Evolutionary conservation across 2,329 filamentous ascomycete genomes (phyloP).

Genomic region (Cladobotryum mycophilum): DNA sequence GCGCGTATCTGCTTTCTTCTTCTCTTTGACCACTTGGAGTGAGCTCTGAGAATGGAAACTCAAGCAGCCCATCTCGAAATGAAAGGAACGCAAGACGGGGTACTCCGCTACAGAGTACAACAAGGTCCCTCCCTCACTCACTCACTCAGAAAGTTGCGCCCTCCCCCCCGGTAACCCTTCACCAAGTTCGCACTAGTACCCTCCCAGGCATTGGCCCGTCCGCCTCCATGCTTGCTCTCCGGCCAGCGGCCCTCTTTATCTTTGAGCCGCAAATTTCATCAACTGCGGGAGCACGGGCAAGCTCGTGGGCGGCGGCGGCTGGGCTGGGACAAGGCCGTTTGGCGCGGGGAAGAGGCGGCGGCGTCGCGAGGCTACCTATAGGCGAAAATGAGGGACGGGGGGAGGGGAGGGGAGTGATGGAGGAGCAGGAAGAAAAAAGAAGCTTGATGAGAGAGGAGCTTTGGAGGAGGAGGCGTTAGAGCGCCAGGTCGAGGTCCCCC

Average conservation of each 20-base stretch:
- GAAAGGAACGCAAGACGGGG: not conserved
- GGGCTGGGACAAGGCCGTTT: not conserved
- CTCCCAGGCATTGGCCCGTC: not conserved
- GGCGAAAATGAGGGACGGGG: conserved; percentile 5
- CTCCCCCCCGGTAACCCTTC: not conserved
- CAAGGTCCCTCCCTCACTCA: not conserved
- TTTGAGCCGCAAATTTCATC: not conserved
- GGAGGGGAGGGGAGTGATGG: not conserved
- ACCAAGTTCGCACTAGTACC: not conserved
- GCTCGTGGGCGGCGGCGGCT: not conserved
- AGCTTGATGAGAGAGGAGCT: not conserved
- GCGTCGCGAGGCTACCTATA: conserved; percentile 7
- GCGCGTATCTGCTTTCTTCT: not conserved
- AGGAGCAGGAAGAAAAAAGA: not conserved
- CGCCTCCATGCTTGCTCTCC: not conserved
- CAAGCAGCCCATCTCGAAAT: not conserved
- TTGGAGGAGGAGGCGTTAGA: too few relatives aligned
- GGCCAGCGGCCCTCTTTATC: not conserved
- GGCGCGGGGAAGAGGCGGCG: conserved; percentile 9
- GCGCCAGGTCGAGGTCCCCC: too few relatives aligned
- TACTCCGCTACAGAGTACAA: not conserved
- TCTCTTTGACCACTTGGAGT: not conserved
- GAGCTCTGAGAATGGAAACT: too few relatives aligned
- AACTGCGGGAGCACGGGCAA: not conserved
- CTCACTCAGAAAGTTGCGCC: not conserved